Base-by-base conservation (phyloP, 2,329 filamentous ascomycete species). In the Colletotrichum paranaense region DNA sequence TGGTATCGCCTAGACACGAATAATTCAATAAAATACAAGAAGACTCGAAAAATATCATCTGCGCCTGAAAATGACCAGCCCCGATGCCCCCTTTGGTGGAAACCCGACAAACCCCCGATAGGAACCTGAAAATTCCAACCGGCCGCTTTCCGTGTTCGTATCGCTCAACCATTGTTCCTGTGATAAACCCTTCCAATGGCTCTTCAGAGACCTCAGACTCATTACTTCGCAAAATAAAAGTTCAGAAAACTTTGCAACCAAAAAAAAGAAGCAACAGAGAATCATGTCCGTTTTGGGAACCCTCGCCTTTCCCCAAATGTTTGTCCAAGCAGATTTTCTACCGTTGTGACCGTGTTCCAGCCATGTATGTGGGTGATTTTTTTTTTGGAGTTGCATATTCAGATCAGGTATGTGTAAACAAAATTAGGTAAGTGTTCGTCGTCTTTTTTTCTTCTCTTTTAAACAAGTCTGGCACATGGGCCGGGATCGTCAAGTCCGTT, bases 1-100 rank as follows among this genome's bases (percentile, higher is more conserved):
- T 73, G 68, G 72, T 74, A 74, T 74, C 72, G 68, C 72, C 53
- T 71, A 67, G 62, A 72, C 71, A 70, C 30, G 52, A 46, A n/a
- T 22, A 71, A 53, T 49, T 46, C 60, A 68, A 75, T 59, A 68
- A 60, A 75, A 64, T 65, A 75, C 62, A 69, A 66, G 67, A 65
- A 74, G 64, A 53, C 59, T 71, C 60, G 62, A 71, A 46, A 42
- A 42, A 42, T 35, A 49, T 35, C 66, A 73, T 60, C 52, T 30
- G 52, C 32, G 46, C 53, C 63, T 53, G 22, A 19, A 46, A 46
- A 55, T 32, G 53, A 67, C 57, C 52, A 53, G 66, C 28, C 60
- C 55, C 56, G 32, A 65, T 73, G 67, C 59, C 49, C 60, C 56
- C 46, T 28, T 22, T 14, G 24, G 16, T 67, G 30, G 30, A 35